Evolutionary conservation across 768 basidiomycete species (phyloP).

Genomic region (Lentinus tigrinus): DNA sequence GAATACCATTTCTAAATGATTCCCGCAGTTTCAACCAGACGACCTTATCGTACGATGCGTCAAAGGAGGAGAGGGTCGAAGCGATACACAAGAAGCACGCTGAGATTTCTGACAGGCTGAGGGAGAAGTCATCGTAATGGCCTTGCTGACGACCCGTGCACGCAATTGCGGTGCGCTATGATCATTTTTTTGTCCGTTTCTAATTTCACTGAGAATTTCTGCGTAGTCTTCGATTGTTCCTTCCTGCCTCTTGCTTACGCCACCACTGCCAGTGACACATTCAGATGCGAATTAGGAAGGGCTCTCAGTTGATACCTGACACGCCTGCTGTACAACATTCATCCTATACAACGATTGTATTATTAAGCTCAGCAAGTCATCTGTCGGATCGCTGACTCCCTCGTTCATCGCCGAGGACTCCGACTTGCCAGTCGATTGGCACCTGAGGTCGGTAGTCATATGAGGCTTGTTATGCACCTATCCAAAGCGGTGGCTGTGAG

Average conservation of each 20-base stretch:
- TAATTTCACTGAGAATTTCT: too few relatives aligned
- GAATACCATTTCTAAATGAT: neutral
- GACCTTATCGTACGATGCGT: conserved; percentile 76
- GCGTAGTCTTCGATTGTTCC: too few relatives aligned
- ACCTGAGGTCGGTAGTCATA: too few relatives aligned
- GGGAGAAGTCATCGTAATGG: conserved; percentile 28
- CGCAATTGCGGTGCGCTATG: neutral
- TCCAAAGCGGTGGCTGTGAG: too few relatives aligned
- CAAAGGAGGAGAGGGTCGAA: conserved; percentile 81
- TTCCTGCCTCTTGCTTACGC: too few relatives aligned
- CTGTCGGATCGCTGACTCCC: too few relatives aligned
- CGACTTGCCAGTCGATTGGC: too few relatives aligned
- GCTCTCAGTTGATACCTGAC: neutral
- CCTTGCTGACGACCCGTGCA: neutral
- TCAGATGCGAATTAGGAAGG: neutral
- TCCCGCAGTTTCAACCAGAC: conserved; percentile 79
- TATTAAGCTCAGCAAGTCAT: too few relatives aligned
- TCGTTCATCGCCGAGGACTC: too few relatives aligned
- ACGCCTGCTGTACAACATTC: neutral
- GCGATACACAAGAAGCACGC: conserved; percentile 70
- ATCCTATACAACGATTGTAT: neutral
- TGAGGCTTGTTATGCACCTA: too few relatives aligned
- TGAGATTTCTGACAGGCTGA: conserved; percentile 65
- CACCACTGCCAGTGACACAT: too few relatives aligned
- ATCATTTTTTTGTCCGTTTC: neutral